Conservation (phyloP, 352 stramenopile species). For the Pythium volutum region DNA sequence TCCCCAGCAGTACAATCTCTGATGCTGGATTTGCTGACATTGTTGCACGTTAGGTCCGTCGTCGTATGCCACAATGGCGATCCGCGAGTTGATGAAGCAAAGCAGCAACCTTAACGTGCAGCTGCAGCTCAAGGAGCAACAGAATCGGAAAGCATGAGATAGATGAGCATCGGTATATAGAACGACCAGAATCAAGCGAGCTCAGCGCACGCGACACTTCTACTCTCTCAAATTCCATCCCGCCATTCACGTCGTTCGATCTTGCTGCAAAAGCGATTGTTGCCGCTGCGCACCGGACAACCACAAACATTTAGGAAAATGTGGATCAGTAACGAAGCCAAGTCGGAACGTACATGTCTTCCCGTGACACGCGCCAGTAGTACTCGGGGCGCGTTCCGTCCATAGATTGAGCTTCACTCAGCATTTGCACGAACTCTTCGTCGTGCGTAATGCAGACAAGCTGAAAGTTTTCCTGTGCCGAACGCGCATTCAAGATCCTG, state of each 20-base stretch:
- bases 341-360: conserved; percentile 62
- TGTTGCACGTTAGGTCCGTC: background rate
- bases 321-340: background rate
- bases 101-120: conserved; percentile 82
- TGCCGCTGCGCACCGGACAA: conserved; percentile 35
- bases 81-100: conserved; percentile 93
- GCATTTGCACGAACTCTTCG: conserved; percentile 92
- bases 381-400: conserved; percentile 73
- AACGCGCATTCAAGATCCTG: conserved; percentile 93
- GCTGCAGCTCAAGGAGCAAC: conserved; percentile 42
- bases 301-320: background rate
- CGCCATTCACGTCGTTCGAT: conserved; percentile 72
- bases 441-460: conserved; percentile 99
- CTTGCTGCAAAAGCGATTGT: conserved; percentile 84
- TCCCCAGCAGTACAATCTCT: background rate
- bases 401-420: conserved; percentile 76
- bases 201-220: background rate
- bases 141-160: background rate
- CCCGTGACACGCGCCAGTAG: conserved; percentile 79
- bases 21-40: background rate
- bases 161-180: background rate
- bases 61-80: conserved; percentile 91
- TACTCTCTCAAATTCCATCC: conserved; percentile 33
- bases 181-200: background rate
- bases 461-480: conserved; percentile 98